phyloP scores from a whole-genome alignment of 306 rosid species.

The Morella rubra region DNA sequence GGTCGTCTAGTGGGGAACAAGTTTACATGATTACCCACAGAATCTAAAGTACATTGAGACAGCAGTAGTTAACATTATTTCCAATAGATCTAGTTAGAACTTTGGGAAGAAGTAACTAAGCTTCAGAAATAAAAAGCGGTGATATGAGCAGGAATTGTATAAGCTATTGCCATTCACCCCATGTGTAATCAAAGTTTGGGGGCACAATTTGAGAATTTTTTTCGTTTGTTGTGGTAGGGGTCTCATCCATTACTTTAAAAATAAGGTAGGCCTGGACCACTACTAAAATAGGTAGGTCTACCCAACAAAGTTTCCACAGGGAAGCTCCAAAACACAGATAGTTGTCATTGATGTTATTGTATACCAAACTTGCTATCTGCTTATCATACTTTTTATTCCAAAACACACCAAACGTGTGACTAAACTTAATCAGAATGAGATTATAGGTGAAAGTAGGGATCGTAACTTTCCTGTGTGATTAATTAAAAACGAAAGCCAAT shows the following conservation, averaged over 20 bases:
- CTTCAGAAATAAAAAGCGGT: background rate
- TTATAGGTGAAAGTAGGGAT: background rate
- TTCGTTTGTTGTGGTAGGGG: background rate
- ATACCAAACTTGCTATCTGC: background rate
- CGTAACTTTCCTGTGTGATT: background rate
- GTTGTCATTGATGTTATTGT: background rate
- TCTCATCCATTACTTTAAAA: background rate
- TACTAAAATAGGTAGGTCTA: background rate
- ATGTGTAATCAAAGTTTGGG: background rate
- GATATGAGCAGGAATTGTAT: background rate
- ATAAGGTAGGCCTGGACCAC: background rate
- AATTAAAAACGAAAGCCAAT: background rate
- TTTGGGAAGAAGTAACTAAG: background rate
- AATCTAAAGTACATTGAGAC: background rate
- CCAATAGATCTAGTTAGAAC: background rate
- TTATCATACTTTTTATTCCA: background rate
- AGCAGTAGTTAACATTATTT: background rate
- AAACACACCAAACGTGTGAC: background rate
- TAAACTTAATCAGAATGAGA: conserved; percentile 6
- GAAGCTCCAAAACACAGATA: background rate
- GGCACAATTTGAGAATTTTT: too few species aligned
- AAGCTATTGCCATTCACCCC: background rate
- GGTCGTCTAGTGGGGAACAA: background rate
- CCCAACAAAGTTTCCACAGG: background rate
- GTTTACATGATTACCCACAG: background rate